phyloP scores from a whole-genome alignment of 306 rosid species.

The Spatholobus suberectus region DNA sequence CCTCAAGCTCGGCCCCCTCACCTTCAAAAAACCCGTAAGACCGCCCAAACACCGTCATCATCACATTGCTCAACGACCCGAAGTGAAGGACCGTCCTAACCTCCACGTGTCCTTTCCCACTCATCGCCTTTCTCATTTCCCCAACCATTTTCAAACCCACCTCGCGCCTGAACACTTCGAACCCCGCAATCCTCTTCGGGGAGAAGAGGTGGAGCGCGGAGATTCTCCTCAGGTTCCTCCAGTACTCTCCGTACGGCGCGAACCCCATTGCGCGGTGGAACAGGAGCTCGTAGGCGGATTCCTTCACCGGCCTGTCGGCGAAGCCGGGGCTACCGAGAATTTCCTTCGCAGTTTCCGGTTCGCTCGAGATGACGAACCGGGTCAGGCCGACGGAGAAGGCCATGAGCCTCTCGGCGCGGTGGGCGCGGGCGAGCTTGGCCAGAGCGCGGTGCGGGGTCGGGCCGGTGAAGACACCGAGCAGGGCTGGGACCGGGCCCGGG shows the following conservation, averaged over 20 bases:
- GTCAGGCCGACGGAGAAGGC: constrained; percentile 73
- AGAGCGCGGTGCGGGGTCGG: constrained; percentile 53
- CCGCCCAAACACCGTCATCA: constrained; percentile 77
- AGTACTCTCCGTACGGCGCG: constrained; percentile 80
- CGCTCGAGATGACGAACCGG: constrained; percentile 64
- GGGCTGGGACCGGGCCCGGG: constrained; percentile 62
- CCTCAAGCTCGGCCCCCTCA: constrained; percentile 55
- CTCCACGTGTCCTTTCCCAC: constrained; percentile 45
- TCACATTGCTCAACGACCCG: constrained; percentile 72
- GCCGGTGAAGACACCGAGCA: constrained; percentile 41
- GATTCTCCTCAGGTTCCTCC: constrained; percentile 82
- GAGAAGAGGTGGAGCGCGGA: constrained; percentile 64
- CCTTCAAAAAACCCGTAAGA: constrained; percentile 55
- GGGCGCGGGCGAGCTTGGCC: constrained; percentile 44
- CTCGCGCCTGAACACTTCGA: constrained; percentile 44
- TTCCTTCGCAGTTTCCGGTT: constrained; percentile 74
- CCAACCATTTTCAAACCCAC: constrained; percentile 55
- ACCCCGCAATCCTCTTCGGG: constrained; percentile 49
- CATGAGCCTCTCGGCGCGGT: constrained; percentile 59
- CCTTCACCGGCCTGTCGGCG: constrained; percentile 77
- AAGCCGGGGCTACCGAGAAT: constrained; percentile 63
- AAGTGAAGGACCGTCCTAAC: constrained; percentile 62
- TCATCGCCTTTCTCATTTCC: constrained; percentile 44
- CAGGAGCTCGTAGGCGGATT: constrained; percentile 77
- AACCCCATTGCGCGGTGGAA: constrained; percentile 85